Percentiles rank a stretch among this genome's conserved stretches.
These are phyloP conservation scores for Lablab purpureus DNA, from an alignment of 306 rosid genomes.

Conservation along the genomic window DNA sequence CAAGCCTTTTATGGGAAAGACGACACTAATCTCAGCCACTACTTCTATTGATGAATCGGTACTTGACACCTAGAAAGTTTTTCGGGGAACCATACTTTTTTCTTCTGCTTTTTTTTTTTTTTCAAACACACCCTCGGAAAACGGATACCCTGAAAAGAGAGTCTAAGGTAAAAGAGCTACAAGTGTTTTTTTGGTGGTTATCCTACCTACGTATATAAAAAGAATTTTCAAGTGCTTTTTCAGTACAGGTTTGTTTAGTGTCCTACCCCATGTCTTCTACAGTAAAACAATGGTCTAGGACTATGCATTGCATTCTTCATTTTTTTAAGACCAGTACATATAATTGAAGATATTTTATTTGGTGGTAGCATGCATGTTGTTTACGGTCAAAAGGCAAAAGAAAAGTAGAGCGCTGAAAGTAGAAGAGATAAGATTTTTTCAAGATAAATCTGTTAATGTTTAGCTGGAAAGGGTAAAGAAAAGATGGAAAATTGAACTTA, in stretches of 20 bases:
- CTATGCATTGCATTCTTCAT: neutral
- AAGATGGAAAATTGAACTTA: neutral
- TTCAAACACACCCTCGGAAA: slow-evolving; percentile 39
- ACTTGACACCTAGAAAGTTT: slow-evolving; percentile 52
- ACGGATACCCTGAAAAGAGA: slow-evolving; percentile 48
- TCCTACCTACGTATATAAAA: neutral
- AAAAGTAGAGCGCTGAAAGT: neutral
- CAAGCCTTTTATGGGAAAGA: slow-evolving; percentile 49
- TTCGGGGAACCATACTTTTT: slow-evolving; percentile 48
- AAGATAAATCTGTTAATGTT: slow-evolving; percentile 4
- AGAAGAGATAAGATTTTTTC: slow-evolving; percentile 3
- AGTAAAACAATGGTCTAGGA: neutral
- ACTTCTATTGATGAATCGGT: slow-evolving; percentile 31
- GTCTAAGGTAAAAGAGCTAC: slow-evolving; percentile 4
- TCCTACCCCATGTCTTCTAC: slow-evolving; percentile 26
- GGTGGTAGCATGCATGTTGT: neutral
- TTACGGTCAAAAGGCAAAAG: slow-evolving; percentile 3
- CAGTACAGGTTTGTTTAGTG: slow-evolving; percentile 14
- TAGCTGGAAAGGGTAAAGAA: neutral
- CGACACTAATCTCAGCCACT: slow-evolving; percentile 60
- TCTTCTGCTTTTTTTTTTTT: slow-evolving; percentile 25
- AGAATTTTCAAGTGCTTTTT: neutral
- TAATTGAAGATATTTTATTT: slow-evolving; percentile 27
- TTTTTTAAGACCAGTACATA: neutral
- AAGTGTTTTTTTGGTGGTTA: slow-evolving; percentile 24